Base-by-base conservation (phyloP, 345 rosid genomes). In the Eucalyptus polyanthemos region DNA sequence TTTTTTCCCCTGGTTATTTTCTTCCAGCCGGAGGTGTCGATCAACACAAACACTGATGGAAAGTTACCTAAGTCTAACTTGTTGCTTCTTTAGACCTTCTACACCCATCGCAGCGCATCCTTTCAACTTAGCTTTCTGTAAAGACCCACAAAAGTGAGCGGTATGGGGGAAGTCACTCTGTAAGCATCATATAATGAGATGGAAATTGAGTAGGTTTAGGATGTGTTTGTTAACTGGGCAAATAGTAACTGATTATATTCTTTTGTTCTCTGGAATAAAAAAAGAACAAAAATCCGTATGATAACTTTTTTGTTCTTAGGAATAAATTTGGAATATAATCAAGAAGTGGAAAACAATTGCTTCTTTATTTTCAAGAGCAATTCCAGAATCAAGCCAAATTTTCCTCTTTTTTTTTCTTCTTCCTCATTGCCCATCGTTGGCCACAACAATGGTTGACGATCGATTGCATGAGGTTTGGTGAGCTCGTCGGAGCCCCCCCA, bases 391-490 rank as follows among this genome's bases (percentile, higher is more conserved):
- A 53, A 53, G 25, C 0, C 5, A 53, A 53, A 53, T 8, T 53
- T 19, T 8, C 2, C 9, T 6, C 1, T 16, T 6, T 6, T 3
- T 3, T 50, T 1, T 47, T 53, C 24, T 53, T 53, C 58, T 53
- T 53, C 10, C 24, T 53, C 58, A 53, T 53, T 53, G 24, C 5
- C 24, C 0, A 0, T 53, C 0, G 11, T 53, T 0, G 58, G 58
- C 58, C 58, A 53, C 0, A 1, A 53, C 0, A 5, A 53, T 53
- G 58, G 58, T 8, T 0, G 4, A 53, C 0, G 2, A 53, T 19
- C 0, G 1, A 0, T 0, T 53, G 1, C 58, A 53, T 0, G 2
- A 21, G 58, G 58, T 53, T 0, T 4, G 1, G 25, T 8, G 58
- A 53, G 58, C 58, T 53, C 2, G 0, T 0, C 0, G 3, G 0